Evolutionary conservation across 2,329 filamentous ascomycete genomes (phyloP).

Genomic region (Botrytis tulipae): DNA sequence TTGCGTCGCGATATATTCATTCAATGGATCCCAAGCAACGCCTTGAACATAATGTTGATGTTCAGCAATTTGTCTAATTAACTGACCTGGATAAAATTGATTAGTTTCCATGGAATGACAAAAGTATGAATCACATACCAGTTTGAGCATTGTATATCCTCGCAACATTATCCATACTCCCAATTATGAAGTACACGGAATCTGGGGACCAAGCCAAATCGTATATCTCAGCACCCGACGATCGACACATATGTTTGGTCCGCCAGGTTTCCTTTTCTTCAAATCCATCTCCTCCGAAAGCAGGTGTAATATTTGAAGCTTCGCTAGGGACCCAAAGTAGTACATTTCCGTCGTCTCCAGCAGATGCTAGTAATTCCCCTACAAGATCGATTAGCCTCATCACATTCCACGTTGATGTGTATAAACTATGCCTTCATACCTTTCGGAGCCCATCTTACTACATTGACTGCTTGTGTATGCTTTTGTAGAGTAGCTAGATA

Average conservation of each 20-base stretch:
- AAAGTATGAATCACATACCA: slow-evolving; percentile 51
- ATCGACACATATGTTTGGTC: slow-evolving; percentile 96
- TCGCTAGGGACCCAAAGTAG: slow-evolving; percentile 87
- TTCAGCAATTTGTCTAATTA: slow-evolving; percentile 91
- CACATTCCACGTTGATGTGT: neutral
- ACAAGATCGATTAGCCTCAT: slow-evolving; percentile 23
- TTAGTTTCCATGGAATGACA: neutral
- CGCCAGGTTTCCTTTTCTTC: slow-evolving; percentile 98
- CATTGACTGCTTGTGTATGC: slow-evolving; percentile 96
- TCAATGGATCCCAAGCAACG: slow-evolving; percentile 95
- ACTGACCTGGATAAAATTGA: slow-evolving; percentile 45
- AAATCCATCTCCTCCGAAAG: slow-evolving; percentile 77
- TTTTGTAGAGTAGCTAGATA: slow-evolving; percentile 90
- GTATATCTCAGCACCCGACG: slow-evolving; percentile 93
- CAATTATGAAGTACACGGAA: slow-evolving; percentile 91
- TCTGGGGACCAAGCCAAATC: slow-evolving; percentile 99
- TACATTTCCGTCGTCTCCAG: slow-evolving; percentile 95
- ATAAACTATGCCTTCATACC: slow-evolving; percentile 51
- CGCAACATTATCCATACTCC: slow-evolving; percentile 98
- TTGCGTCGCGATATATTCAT: slow-evolving; percentile 97
- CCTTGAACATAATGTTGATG: slow-evolving; percentile 98
- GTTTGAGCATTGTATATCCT: slow-evolving; percentile 94
- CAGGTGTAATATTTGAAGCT: slow-evolving; percentile 63
- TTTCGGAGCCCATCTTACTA: slow-evolving; percentile 92
- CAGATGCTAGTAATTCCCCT: slow-evolving; percentile 93